These are phyloP conservation scores for Penicillium sp. DNA, from an alignment of 2,329 filamentous ascomycete genomes.

Conservation along the genomic window DNA sequence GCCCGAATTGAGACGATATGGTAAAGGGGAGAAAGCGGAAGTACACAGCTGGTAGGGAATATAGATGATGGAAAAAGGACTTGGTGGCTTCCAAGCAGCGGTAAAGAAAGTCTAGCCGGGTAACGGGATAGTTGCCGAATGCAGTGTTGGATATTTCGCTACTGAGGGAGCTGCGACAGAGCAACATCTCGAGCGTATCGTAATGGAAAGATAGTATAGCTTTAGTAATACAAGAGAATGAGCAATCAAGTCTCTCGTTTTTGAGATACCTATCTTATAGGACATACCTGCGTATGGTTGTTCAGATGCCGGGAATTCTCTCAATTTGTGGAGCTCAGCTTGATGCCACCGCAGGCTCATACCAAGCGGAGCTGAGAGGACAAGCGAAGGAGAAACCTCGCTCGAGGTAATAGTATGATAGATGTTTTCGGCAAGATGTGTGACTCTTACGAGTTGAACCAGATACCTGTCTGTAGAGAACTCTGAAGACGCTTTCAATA, in stretches of 20 bases:
- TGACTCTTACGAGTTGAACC: slow-evolving; percentile 52
- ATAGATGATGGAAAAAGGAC: slow-evolving; percentile 54
- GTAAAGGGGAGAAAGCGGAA: slow-evolving; percentile 53
- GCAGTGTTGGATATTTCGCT: slow-evolving; percentile 44
- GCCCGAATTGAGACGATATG: slow-evolving; percentile 51
- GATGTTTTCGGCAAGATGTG: slow-evolving; percentile 56
- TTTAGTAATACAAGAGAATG: not conserved
- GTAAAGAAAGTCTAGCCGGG: slow-evolving; percentile 54
- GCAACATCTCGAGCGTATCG: slow-evolving; percentile 27
- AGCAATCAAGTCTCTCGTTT: not conserved
- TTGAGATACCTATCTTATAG: not conserved
- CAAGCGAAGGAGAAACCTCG: slow-evolving; percentile 17
- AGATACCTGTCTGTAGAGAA: slow-evolving; percentile 52
- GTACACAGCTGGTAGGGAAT: slow-evolving; percentile 45
- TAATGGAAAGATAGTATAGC: slow-evolving; percentile 29
- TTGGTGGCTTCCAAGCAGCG: slow-evolving; percentile 52
- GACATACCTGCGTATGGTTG: slow-evolving; percentile 18
- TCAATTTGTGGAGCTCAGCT: slow-evolving; percentile 40
- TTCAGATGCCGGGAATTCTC: slow-evolving; percentile 10
- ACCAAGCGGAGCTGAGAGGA: slow-evolving; percentile 19
- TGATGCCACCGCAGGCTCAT: slow-evolving; percentile 48
- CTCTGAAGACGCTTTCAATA: slow-evolving; percentile 49
- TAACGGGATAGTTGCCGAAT: slow-evolving; percentile 38
- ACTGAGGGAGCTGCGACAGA: slow-evolving; percentile 27
- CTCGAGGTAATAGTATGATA: slow-evolving; percentile 29